Conservation (phyloP, 306 rosid genomes). For the Cicer bijugum region DNA sequence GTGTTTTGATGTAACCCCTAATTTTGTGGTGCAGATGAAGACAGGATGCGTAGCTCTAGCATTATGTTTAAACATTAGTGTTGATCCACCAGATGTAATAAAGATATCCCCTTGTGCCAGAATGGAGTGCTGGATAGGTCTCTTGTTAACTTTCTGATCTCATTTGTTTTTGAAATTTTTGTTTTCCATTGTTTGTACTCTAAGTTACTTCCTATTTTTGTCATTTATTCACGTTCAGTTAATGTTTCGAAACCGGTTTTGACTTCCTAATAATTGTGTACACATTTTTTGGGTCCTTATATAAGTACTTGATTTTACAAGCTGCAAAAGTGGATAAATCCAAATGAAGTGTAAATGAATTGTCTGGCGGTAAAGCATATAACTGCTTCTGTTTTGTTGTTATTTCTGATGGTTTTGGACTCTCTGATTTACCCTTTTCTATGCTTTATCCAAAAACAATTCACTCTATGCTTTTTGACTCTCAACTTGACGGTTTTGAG, state of each 20-base stretch:
- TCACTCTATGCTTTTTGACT: constrained; percentile 8
- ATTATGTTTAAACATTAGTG: constrained; percentile 93
- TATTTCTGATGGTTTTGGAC: constrained; percentile 20
- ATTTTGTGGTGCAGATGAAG: constrained; percentile 87
- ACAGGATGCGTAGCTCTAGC: constrained; percentile 99
- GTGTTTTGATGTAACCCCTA: constrained; percentile 52
- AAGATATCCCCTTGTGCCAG: constrained; percentile 99
- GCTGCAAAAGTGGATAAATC: constrained; percentile 32
- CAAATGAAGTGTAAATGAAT: constrained; percentile 13
- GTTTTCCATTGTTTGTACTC: constrained; percentile 29
- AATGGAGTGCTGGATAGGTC: constrained; percentile 99
- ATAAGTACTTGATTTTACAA: constrained; percentile 28
- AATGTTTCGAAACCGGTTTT: constrained; percentile 29
- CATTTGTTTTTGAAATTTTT: constrained; percentile 29
- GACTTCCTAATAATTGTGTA: constrained; percentile 2
- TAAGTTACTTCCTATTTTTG: constrained; percentile 27
- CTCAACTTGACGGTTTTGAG: neutral
- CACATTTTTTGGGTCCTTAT: neutral
- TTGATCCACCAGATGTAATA: constrained; percentile 97
- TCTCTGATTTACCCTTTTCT: neutral
- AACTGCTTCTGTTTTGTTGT: constrained; percentile 8
- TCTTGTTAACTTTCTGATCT: constrained; percentile 52
- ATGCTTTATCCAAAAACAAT: neutral
- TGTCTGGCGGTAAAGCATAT: constrained; percentile 17
- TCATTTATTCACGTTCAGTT: constrained; percentile 27